These are phyloP conservation scores for Anethum foeniculum DNA, from an alignment of 140 eudicot genomes.

Conservation along the genomic window DNA sequence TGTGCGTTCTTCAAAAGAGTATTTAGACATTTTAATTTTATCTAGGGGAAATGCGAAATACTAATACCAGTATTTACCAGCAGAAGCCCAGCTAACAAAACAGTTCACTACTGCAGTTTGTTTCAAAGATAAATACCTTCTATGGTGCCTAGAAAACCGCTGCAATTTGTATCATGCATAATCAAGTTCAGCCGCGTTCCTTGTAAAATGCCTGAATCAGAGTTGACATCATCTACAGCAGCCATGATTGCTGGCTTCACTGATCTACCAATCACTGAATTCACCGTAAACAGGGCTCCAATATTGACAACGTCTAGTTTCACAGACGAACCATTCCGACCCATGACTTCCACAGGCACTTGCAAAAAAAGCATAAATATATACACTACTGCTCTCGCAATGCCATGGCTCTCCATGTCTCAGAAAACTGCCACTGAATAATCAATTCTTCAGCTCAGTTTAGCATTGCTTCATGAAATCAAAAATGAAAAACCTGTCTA, in stretches of 20 bases:
- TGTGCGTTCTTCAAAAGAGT: background rate
- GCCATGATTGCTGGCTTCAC: background rate
- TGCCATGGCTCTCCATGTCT: slow-evolving; percentile 1
- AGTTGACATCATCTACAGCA: slow-evolving; percentile 8
- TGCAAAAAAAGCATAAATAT: background rate
- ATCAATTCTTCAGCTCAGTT: slow-evolving; percentile 10
- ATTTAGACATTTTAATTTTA: background rate
- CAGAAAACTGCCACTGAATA: background rate
- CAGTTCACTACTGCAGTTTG: background rate
- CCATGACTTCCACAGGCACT: background rate
- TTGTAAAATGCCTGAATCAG: slow-evolving; percentile 43
- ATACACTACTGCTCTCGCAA: background rate
- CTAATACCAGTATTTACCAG: background rate
- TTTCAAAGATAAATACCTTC: slow-evolving; percentile 39
- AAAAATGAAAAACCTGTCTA: background rate
- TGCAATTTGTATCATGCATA: slow-evolving; percentile 78
- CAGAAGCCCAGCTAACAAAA: background rate
- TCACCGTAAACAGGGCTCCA: background rate
- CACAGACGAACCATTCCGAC: slow-evolving; percentile 1
- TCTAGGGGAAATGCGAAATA: background rate
- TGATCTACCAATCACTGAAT: slow-evolving; percentile 2
- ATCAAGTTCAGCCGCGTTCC: slow-evolving; percentile 52
- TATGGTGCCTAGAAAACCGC: slow-evolving; percentile 80
- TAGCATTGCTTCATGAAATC: background rate
- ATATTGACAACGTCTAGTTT: background rate